Evolutionary conservation across 1,284 basidiomycete species (phyloP).

Genomic region (Austroboletus rostrupii): DNA sequence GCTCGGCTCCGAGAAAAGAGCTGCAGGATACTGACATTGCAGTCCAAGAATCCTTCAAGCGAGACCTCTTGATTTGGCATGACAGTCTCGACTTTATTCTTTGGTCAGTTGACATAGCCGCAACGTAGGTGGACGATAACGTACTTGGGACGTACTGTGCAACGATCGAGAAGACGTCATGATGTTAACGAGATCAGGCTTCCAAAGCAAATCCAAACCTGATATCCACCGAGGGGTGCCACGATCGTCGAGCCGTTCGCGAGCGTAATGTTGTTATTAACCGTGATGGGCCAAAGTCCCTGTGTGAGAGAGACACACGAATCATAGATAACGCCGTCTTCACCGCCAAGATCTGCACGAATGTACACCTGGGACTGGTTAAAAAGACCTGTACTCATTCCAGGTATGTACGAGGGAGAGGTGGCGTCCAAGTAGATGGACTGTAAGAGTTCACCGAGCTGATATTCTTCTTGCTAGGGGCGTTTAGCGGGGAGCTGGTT

Average conservation of each 20-base stretch:
- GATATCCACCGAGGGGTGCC: constrained; percentile 72
- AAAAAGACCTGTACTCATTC: constrained; percentile 53
- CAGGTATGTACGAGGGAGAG: constrained; percentile 56
- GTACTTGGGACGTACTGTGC: constrained; percentile 56
- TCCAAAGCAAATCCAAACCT: constrained; percentile 32
- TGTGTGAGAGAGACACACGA: constrained; percentile 69
- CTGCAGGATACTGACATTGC: constrained; percentile 41
- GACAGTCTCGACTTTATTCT: constrained; percentile 58
- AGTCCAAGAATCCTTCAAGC: constrained; percentile 62
- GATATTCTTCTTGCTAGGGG: constrained; percentile 49
- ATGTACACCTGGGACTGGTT: constrained; percentile 39
- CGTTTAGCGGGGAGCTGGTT: background rate
- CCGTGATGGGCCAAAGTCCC: constrained; percentile 62
- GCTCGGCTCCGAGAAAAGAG: background rate
- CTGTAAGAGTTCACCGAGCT: constrained; percentile 62
- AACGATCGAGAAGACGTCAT: background rate
- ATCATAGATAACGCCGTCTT: constrained; percentile 70
- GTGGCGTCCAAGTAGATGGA: constrained; percentile 57
- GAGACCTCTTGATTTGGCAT: constrained; percentile 57
- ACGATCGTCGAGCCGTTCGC: constrained; percentile 71
- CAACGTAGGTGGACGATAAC: constrained; percentile 37
- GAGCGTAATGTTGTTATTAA: constrained; percentile 51
- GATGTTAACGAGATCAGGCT: background rate
- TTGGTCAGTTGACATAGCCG: constrained; percentile 19
- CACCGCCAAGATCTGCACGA: constrained; percentile 73